Percentiles rank a stretch among this genome's conserved stretches.
These are phyloP conservation scores for Postia placenta DNA, from an alignment of 768 basidiomycete species.

Conservation along the genomic window DNA sequence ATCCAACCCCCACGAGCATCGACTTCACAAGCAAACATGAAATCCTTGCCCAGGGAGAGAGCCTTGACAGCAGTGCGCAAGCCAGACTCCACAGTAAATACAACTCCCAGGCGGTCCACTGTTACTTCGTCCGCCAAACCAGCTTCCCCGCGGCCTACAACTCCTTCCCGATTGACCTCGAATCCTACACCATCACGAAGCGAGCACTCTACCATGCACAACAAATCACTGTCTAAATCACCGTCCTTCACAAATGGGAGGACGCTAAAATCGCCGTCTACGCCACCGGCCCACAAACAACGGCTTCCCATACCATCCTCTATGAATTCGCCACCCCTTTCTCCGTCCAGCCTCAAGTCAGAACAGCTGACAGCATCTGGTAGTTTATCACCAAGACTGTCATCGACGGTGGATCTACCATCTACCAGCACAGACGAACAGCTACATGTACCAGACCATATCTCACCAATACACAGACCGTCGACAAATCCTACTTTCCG, in stretches of 20 bases:
- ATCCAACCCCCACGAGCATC: slow-evolving; percentile 4
- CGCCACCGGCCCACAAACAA: slow-evolving; percentile 14
- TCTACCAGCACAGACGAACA: too few relatives aligned
- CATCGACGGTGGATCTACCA: background rate
- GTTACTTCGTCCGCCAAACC: background rate
- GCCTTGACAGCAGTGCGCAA: slow-evolving; percentile 2
- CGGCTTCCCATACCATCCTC: slow-evolving; percentile 7
- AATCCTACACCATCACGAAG: slow-evolving; percentile 3
- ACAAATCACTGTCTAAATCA: slow-evolving; percentile 10
- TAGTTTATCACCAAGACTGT: background rate
- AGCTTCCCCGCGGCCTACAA: slow-evolving; percentile 13
- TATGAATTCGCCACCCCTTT: background rate
- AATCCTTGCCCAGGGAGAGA: background rate
- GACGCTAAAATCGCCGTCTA: slow-evolving; percentile 7
- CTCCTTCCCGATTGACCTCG: slow-evolving; percentile 7
- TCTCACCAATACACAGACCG: slow-evolving; percentile 74
- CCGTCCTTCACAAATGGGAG: slow-evolving; percentile 3
- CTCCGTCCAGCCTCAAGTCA: background rate
- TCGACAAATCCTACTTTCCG: slow-evolving; percentile 80
- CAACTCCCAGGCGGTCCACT: slow-evolving; percentile 17
- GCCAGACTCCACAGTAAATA: slow-evolving; percentile 10
- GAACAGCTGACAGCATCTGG: background rate
- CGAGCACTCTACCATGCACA: background rate
- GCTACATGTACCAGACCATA: slow-evolving; percentile 47
- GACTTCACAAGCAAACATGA: background rate